These are phyloP conservation scores for Diaporthe sp. DNA, from an alignment of 2,329 filamentous ascomycete genomes.

Conservation along the genomic window DNA sequence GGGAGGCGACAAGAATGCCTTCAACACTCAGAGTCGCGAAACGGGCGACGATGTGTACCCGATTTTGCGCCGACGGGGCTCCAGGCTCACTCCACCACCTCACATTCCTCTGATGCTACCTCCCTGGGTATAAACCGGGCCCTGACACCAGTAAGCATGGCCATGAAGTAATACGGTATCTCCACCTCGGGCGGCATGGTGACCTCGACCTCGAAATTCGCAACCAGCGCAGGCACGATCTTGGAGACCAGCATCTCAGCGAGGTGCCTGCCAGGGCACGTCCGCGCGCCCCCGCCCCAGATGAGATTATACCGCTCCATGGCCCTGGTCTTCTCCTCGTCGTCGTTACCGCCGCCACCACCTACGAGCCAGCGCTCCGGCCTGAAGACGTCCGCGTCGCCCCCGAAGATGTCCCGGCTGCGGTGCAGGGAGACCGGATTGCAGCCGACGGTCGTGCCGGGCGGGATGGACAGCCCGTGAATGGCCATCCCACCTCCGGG, in stretches of 20 bases:
- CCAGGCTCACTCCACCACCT: background rate
- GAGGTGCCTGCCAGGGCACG: constrained; percentile 65
- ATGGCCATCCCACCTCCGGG: constrained; percentile 54
- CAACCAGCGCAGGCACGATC: constrained; percentile 57
- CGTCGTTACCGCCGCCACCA: background rate
- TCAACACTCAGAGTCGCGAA: background rate
- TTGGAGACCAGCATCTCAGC: constrained; percentile 66
- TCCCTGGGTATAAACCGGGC: constrained; percentile 54
- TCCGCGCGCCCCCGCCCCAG: constrained; percentile 66
- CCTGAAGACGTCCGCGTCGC: constrained; percentile 57
- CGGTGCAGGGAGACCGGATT: constrained; percentile 65
- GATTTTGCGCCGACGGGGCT: background rate
- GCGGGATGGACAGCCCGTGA: constrained; percentile 57
- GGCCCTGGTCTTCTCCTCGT: constrained; percentile 48
- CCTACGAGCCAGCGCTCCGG: constrained; percentile 63
- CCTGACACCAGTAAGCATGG: constrained; percentile 64
- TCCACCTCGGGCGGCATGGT: constrained; percentile 55
- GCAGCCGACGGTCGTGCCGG: constrained; percentile 65
- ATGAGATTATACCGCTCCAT: constrained; percentile 66
- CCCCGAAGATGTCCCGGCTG: constrained; percentile 64
- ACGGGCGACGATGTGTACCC: no score
- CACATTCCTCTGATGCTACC: background rate
- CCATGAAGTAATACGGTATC: constrained; percentile 64
- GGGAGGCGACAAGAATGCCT: background rate
- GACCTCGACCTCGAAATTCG: constrained; percentile 60